phyloP scores from a whole-genome alignment of 495 filamentous ascomycete species.

The Neurospora sp. region DNA sequence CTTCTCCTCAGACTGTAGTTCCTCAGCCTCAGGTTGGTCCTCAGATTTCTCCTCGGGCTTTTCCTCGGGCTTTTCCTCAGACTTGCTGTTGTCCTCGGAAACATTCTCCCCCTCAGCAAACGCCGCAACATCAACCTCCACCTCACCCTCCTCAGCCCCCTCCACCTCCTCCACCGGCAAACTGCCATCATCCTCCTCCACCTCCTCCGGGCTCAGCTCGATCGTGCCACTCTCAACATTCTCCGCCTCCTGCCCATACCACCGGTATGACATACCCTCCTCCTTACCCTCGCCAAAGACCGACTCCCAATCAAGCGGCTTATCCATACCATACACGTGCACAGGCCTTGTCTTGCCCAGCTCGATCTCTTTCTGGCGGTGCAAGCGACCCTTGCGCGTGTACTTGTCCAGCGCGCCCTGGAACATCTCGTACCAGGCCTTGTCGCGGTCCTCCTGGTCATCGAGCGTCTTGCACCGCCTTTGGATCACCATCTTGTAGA shows the following conservation, averaged over 20 bases:
- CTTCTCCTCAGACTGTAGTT: background rate
- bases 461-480: conserved; percentile 39
- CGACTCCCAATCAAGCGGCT: conserved; percentile 14
- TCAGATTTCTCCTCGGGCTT: background rate
- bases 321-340: conserved; percentile 19
- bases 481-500: conserved; percentile 40
- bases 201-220: background rate
- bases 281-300: conserved; percentile 14
- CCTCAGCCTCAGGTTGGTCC: background rate
- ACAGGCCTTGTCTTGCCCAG: conserved; percentile 13
- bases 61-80: background rate
- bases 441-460: conserved; percentile 24
- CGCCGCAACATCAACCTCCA: background rate
- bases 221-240: background rate
- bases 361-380: conserved; percentile 13
- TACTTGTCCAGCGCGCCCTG: conserved; percentile 15
- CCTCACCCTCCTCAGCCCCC: background rate
- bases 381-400: conserved; percentile 18
- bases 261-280: background rate
- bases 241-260: background rate
- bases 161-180: background rate
- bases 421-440: conserved; percentile 30
- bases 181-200: background rate
- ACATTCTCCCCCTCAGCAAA: background rate
- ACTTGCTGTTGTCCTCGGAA: background rate